A percentile compares a stretch with the other conserved stretches of the same genome.
phyloP scores from a whole-genome alignment of 2,329 filamentous ascomycete species.

The Dactylellina drechsleri region DNA sequence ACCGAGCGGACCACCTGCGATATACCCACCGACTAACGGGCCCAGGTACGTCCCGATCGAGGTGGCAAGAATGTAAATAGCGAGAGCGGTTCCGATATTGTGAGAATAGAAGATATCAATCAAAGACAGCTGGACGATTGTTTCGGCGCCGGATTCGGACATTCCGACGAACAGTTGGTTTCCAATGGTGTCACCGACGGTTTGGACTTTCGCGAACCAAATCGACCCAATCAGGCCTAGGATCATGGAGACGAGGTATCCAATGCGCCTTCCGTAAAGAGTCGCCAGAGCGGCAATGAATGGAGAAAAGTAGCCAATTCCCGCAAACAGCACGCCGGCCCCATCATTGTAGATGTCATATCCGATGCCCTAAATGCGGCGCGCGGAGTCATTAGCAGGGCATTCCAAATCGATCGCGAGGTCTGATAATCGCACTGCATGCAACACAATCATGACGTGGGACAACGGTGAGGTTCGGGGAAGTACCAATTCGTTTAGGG shows the following conservation, averaged over 20 bases:
- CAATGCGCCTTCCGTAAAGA: constrained; percentile 68
- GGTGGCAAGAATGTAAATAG: constrained; percentile 68
- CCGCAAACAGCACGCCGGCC: constrained; percentile 69
- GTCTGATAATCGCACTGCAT: not conserved
- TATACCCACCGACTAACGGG: constrained; percentile 67
- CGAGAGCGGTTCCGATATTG: constrained; percentile 67
- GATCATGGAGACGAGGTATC: constrained; percentile 68
- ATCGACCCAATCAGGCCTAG: constrained; percentile 66
- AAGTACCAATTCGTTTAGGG: constrained; percentile 64
- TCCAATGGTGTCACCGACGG: constrained; percentile 66
- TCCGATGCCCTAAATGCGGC: constrained; percentile 62
- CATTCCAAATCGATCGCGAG: not conserved
- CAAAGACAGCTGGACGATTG: constrained; percentile 69
- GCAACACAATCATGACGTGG: constrained; percentile 20
- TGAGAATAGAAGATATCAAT: constrained; percentile 71
- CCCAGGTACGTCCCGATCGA: constrained; percentile 69
- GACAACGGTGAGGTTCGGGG: not conserved
- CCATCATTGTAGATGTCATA: constrained; percentile 68
- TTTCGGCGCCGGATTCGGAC: constrained; percentile 69
- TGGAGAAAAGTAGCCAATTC: constrained; percentile 69
- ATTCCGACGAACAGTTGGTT: constrained; percentile 70
- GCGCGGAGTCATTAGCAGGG: not conserved
- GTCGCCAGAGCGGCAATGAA: constrained; percentile 67
- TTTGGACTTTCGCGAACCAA: constrained; percentile 66
- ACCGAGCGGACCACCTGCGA: constrained; percentile 64